These are phyloP conservation scores for Mycena floridula DNA, from an alignment of 768 basidiomycete species.

Conservation along the genomic window DNA sequence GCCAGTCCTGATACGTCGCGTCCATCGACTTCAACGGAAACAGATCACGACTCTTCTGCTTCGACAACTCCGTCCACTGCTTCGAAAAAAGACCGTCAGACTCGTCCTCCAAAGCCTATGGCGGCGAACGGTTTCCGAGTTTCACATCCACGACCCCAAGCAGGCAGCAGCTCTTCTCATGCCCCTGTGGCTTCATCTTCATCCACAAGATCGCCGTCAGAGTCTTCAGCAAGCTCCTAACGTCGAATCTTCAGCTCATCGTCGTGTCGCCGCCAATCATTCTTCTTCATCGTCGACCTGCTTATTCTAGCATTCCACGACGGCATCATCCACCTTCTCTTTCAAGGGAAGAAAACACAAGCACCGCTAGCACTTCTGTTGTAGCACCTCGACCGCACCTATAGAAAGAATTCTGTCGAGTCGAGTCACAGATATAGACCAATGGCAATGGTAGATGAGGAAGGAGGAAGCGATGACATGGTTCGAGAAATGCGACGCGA, in stretches of 20 bases:
- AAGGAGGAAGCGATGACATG: conserved; percentile 22
- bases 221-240: not conserved
- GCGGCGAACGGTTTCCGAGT: not conserved
- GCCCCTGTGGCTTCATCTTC: not conserved
- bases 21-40: not conserved
- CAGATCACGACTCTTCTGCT: not conserved
- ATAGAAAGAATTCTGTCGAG: conserved; percentile 28
- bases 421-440: conserved; percentile 29
- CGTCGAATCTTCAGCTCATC: not conserved
- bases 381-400: conserved; percentile 8
- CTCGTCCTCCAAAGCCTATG: not conserved
- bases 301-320: not conserved
- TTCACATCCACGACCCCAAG: conserved; percentile 1
- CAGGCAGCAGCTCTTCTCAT: not conserved
- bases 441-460: conserved; percentile 33
- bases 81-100: too few species aligned
- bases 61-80: not conserved
- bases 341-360: not conserved
- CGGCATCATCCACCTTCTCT: not conserved
- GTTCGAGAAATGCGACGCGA: conserved; percentile 20
- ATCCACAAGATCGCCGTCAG: not conserved
- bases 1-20: not conserved
- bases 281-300: not conserved
- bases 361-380: not conserved
- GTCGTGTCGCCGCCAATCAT: not conserved